phyloP scores from a whole-genome alignment of 2,329 filamentous ascomycete species.

The Capronia americana region DNA sequence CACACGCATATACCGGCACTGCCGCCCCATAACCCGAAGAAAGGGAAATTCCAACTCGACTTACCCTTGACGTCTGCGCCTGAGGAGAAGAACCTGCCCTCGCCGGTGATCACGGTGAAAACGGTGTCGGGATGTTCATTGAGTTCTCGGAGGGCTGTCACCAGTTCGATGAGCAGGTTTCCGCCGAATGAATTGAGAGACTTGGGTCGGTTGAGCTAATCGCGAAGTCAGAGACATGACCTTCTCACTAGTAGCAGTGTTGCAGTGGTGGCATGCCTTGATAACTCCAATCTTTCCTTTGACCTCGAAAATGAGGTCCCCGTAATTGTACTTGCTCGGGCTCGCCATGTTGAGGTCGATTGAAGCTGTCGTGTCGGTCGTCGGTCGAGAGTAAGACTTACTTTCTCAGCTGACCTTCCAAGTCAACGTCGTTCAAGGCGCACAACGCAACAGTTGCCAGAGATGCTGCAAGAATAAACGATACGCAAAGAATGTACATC shows the following conservation, averaged over 20 bases:
- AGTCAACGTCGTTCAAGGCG: neutral
- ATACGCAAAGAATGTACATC: neutral
- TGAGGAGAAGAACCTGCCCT: conserved; percentile 58
- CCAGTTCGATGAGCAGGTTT: conserved; percentile 52
- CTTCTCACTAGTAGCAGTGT: neutral
- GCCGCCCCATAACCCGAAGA: neutral
- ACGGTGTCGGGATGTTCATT: conserved; percentile 57
- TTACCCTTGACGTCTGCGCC: conserved; percentile 56
- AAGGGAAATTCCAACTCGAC: neutral
- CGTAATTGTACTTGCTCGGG: conserved; percentile 43
- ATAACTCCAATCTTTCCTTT: conserved; percentile 55
- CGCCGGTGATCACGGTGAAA: conserved; percentile 59
- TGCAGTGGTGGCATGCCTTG: conserved; percentile 47
- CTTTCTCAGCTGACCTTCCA: no score
- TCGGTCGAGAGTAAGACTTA: no score
- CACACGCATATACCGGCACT: neutral
- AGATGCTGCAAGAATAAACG: neutral
- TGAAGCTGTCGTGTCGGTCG: neutral
- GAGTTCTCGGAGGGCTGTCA: conserved; percentile 53
- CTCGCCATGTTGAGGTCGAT: conserved; percentile 19
- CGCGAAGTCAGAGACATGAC: conserved; percentile 11
- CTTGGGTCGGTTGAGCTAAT: conserved; percentile 56
- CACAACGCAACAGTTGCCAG: neutral
- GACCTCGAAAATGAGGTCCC: conserved; percentile 54
- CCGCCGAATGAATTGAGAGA: conserved; percentile 57